Base-by-base conservation (phyloP, 108 stramenopile species). In the Schizochytrium sp. region DNA sequence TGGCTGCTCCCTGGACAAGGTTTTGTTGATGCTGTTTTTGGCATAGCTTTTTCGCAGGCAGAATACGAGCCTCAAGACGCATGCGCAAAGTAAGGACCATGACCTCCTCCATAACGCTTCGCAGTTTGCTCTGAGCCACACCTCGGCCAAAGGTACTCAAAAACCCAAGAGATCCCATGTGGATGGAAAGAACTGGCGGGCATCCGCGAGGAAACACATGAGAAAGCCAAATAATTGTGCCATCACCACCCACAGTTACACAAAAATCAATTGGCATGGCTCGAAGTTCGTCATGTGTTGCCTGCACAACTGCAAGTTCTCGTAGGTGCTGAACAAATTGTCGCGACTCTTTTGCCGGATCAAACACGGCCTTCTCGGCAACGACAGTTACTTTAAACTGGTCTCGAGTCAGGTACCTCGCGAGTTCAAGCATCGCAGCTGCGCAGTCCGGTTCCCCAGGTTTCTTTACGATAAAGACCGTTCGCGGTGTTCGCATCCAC, bases 91-190 rank as follows among this genome's bases (percentile, higher is more conserved):
- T 61, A 58, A 53, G 88, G 88, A 13, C 72, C 87, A 45, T 72
- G 64, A 17, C 13, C 2, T 50, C 87, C 41, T 89, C 89, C 17
- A 87, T 83, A 64, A 95, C 60, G 57, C 57, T 50, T 3, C 96
- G 95, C 46, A 98, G 90, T 15, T 95, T 92, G 49, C 94, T 93
- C 55, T 90, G 61, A 47, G 96, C 92, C 92, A 96, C 93, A 72
- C 95, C 92, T 46, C 91, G 88, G 41, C 93, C 76, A 91, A 98
- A 98, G 5, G 96, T 95, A 13, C 98, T 97, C 60, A 99, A 88
- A 90, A 99, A 99, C 1, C 98, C 98, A 72, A 99, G 90, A 88
- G 94, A 95, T 44, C 98, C 98, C 28, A 97, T 95, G 1, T 96
- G 95, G 5, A 99, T 93, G 1, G 95, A 95, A 64, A 98, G 73